Percentiles rank a stretch among this genome's conserved stretches.
These are phyloP conservation scores for Fulvia fulva DNA, from an alignment of 2,329 filamentous ascomycete species.

Conservation along the genomic window DNA sequence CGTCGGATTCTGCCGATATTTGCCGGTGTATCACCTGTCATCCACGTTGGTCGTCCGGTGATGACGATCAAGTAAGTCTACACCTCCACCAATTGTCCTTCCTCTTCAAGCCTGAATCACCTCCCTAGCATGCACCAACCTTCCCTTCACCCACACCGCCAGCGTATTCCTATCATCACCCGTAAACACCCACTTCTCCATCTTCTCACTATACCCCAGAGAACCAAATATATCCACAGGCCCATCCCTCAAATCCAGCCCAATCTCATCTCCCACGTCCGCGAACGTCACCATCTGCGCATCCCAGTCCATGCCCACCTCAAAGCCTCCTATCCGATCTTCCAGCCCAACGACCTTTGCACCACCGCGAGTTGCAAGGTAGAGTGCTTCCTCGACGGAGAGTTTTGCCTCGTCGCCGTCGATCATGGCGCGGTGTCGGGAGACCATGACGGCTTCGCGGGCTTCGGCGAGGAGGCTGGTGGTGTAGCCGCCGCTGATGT, in stretches of 20 bases:
- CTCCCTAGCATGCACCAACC: slow-evolving; percentile 64
- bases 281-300: slow-evolving; percentile 74
- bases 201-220: slow-evolving; percentile 79
- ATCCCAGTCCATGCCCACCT: slow-evolving; percentile 85
- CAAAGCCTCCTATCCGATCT: slow-evolving; percentile 72
- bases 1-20: no score
- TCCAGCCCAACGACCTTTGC: slow-evolving; percentile 74
- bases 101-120: slow-evolving; percentile 14
- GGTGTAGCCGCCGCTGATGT: slow-evolving; percentile 84
- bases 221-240: slow-evolving; percentile 87
- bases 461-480: slow-evolving; percentile 78
- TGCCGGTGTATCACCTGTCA: no score
- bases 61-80: no score
- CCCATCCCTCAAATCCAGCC: slow-evolving; percentile 43
- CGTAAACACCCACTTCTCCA: slow-evolving; percentile 92
- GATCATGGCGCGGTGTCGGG: slow-evolving; percentile 63
- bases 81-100: background rate
- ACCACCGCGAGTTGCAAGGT: slow-evolving; percentile 82
- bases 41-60: no score
- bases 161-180: slow-evolving; percentile 89
- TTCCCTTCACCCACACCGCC: slow-evolving; percentile 83
- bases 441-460: slow-evolving; percentile 74
- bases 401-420: slow-evolving; percentile 54
- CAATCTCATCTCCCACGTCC: slow-evolving; percentile 30
- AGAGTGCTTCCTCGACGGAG: slow-evolving; percentile 80